These are phyloP conservation scores for Claviceps pazoutovae DNA, from an alignment of 2,329 filamentous ascomycete species.

Conservation along the genomic window DNA sequence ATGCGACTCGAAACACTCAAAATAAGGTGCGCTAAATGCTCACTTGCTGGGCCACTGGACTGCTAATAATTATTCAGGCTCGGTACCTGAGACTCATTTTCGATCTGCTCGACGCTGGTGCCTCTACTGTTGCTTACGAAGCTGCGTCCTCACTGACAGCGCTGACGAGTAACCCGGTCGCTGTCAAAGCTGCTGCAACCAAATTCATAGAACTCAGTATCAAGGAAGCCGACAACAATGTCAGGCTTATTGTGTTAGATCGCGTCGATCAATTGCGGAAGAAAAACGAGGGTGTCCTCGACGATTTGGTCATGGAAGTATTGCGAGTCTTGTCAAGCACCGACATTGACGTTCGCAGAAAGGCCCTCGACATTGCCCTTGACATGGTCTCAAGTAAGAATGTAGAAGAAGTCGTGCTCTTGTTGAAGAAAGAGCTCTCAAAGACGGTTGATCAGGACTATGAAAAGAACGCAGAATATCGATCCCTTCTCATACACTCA, in stretches of 20 bases:
- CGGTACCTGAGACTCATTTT: constrained; percentile 91
- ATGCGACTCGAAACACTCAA: constrained; percentile 84
- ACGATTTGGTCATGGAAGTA: constrained; percentile 95
- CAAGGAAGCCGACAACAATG: constrained; percentile 97
- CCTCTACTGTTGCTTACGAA: constrained; percentile 94
- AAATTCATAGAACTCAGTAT: constrained; percentile 97
- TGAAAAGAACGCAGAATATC: constrained; percentile 94
- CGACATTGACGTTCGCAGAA: constrained; percentile 88
- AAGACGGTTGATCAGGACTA: constrained; percentile 98
- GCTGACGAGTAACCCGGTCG: constrained; percentile 89
- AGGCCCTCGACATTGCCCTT: constrained; percentile 77
- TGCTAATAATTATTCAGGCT: constrained; percentile 36
- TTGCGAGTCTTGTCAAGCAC: constrained; percentile 87
- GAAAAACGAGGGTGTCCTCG: constrained; percentile 80
- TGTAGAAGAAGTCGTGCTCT: constrained; percentile 88
- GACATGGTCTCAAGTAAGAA: constrained; percentile 99
- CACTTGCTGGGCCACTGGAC: constrained; percentile 13
- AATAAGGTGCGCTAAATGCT: constrained; percentile 56
- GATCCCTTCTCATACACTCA: constrained; percentile 86
- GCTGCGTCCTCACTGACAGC: constrained; percentile 89
- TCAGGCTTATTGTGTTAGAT: constrained; percentile 95
- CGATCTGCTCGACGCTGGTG: constrained; percentile 81
- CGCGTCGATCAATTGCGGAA: constrained; percentile 77
- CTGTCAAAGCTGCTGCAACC: constrained; percentile 86
- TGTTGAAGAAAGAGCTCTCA: constrained; percentile 92